Evolutionary conservation across 805 yeast species (phyloP).

Genomic region (Diddensiella santjacobensis): DNA sequence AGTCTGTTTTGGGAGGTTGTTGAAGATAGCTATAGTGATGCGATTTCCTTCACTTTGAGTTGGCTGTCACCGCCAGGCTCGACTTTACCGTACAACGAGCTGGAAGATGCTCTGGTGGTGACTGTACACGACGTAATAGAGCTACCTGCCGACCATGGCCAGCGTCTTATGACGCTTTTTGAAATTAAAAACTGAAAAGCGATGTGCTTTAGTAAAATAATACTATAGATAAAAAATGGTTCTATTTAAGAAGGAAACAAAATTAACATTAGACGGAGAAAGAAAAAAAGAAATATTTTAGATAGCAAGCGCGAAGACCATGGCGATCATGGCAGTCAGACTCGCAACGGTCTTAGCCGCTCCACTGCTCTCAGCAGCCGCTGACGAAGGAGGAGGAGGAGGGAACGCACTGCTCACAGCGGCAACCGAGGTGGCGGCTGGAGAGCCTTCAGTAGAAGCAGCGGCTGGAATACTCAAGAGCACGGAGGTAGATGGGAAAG

Average conservation of each 20-base stretch:
- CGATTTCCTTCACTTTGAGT: background rate
- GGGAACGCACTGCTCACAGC: background rate
- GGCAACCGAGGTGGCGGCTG: background rate
- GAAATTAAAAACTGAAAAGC: too few species aligned
- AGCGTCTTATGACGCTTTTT: too few species aligned
- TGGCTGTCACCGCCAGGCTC: too few species aligned
- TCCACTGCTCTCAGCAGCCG: background rate
- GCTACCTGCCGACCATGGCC: too few species aligned
- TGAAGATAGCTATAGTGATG: background rate
- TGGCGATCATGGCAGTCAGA: background rate
- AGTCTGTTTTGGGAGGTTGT: constrained; percentile 38
- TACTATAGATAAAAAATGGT: background rate
- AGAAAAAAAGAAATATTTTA: background rate
- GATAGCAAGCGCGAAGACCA: background rate
- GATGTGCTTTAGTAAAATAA: too few species aligned
- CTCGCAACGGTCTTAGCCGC: background rate
- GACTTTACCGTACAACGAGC: too few species aligned
- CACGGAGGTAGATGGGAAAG: too few species aligned
- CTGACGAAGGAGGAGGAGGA: background rate
- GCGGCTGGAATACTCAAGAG: background rate
- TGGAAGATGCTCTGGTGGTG: too few species aligned
- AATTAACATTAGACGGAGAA: background rate
- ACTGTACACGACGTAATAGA: too few species aligned
- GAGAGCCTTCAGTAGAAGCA: background rate
- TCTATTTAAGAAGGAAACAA: background rate